Conservation (phyloP, 2,329 filamentous ascomycete species). For the Trichoderma oligosporum region DNA sequence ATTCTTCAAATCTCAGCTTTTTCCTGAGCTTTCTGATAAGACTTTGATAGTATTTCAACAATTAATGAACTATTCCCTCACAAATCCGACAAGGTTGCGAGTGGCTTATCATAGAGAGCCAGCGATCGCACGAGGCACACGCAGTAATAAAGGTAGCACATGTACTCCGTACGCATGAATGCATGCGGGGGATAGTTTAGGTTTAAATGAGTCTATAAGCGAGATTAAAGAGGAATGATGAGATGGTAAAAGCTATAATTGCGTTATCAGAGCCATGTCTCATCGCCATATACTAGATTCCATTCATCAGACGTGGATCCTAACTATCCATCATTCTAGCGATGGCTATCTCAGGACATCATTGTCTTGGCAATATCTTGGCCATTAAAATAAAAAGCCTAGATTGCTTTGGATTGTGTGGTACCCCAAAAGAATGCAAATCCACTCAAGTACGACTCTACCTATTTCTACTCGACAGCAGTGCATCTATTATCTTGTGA, state of each 20-base stretch:
- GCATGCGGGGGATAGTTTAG: not conserved
- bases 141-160: not conserved
- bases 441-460: no score
- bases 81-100: not conserved
- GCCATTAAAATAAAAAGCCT: no score
- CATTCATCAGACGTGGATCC: not conserved
- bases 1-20: not conserved
- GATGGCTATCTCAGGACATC: not conserved
- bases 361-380: no score
- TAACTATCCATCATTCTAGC: not conserved
- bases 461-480: no score
- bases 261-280: constrained; percentile 18
- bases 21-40: not conserved
- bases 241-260: not conserved
- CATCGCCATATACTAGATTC: constrained; percentile 16
- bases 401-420: no score
- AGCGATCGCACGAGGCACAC: not conserved
- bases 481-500: no score
- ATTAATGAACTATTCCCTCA: not conserved
- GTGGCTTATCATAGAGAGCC: not conserved
- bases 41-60: not conserved
- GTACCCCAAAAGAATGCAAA: no score
- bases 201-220: not conserved
- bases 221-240: not conserved
- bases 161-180: not conserved